Evolutionary conservation across 106 monocot genomes (phyloP), one percentile per base, ranked within the genome.

Genomic region (Cymbidium sinense): DNA sequence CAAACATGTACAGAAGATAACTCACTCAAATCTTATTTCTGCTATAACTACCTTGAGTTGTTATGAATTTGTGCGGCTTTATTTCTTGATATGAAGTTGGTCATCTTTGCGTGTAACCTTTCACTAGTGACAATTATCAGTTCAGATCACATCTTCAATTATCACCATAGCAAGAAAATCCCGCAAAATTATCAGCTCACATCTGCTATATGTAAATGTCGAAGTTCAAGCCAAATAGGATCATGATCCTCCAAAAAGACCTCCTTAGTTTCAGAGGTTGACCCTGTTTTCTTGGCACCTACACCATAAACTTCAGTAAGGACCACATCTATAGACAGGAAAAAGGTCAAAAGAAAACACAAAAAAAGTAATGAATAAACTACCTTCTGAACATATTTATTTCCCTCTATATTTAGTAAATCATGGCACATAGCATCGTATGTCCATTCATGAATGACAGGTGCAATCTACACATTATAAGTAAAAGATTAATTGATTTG

Each of bases 341-440:
- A 44, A 74, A 74, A 28, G 37, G 71, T 4, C 15, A 19, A 75
- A 69, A 36, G 19, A 33, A 54, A 36, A 52, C 43, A 58, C 47
- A 33, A 33, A 41, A 76, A 35, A 39, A 35, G 7, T 5, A 72
- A 74, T 74, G 11, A 27, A 44, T 74, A 74, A 43, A 61, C 23
- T 78, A 94, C 94, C 94, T 91, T 89, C 23, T 89, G 81, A 31
- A 89, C 73, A 67, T 95, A 95, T 69, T 95, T 95, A 80, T 92
- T 95, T 50, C 95, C 95, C n/a, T n/a, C 95, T 86, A 95, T 92
- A 75, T 85, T 82, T 30, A 95, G 74, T 55, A 95, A 83, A 84
- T 95, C 95, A 84, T 87, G 92, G 72, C 95, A 95, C 92, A 95
- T 95, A 47, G 95, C 95, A 79, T 95, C 95, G 83, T 95, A 95